Percentiles rank a stretch among this genome's conserved stretches.
phyloP scores from a whole-genome alignment of 495 filamentous ascomycete species.

The Penicillium parvum region DNA sequence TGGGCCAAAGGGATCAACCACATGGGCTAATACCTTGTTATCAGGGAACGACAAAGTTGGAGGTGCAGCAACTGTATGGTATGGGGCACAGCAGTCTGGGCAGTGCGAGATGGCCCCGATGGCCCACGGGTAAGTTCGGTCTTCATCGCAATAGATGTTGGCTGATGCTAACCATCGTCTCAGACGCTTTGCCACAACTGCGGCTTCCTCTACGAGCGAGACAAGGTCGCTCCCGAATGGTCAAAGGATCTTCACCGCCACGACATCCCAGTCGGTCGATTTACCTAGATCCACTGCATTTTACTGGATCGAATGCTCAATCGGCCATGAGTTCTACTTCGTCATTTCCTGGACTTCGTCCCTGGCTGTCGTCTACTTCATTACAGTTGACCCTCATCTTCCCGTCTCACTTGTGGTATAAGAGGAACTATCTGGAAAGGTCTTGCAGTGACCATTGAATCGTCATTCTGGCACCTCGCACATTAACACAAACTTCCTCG shows the following conservation, averaged over 20 bases:
- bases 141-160: neutral
- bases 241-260: constrained; percentile 69
- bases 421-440: no score
- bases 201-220: constrained; percentile 81
- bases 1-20: no score
- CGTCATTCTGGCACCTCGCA: neutral
- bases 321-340: neutral
- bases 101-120: constrained; percentile 82
- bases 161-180: constrained; percentile 6
- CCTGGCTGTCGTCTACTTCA: neutral
- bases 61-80: constrained; percentile 86
- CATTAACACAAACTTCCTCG: neutral
- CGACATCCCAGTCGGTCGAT: constrained; percentile 45
- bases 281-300: constrained; percentile 7
- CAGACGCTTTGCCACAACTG: constrained; percentile 95
- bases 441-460: neutral
- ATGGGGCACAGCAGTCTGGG: constrained; percentile 89
- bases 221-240: constrained; percentile 79
- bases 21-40: constrained; percentile 6
- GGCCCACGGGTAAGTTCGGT: constrained; percentile 67
- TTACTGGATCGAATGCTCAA: neutral
- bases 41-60: constrained; percentile 77
- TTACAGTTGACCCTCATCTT: no score
- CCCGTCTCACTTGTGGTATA: neutral
- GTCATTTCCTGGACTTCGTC: neutral